Evolutionary conservation across 345 rosid genomes (phyloP).

Genomic region (Boechera retrofracta): DNA sequence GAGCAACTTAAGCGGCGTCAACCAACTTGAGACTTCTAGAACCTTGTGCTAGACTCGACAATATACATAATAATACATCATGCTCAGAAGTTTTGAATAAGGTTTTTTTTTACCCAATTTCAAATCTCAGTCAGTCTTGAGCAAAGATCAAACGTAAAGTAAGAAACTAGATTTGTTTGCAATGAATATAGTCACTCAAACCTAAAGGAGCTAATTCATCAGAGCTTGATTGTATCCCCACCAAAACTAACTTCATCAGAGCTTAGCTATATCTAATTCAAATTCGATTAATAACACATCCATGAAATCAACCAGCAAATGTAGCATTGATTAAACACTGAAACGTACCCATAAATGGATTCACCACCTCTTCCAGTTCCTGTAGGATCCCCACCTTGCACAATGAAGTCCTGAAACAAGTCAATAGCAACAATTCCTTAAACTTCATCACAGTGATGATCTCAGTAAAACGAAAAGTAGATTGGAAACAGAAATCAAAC

Average conservation of each 20-base stretch:
- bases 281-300: neutral
- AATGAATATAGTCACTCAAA: conserved; percentile 5
- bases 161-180: conserved; percentile 7
- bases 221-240: neutral
- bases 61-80: neutral
- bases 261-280: neutral
- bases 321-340: neutral
- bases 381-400: conserved; percentile 99
- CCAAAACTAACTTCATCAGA: neutral
- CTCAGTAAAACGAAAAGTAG: neutral
- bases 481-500: conserved; percentile 40
- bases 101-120: neutral
- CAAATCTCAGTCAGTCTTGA: neutral
- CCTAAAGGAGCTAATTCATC: neutral
- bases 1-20: neutral
- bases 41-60: neutral
- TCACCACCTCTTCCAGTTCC: conserved; percentile 97
- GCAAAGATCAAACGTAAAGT: neutral
- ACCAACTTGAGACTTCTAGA: neutral
- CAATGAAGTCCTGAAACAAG: conserved; percentile 79
- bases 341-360: conserved; percentile 83
- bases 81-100: neutral
- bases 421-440: conserved; percentile 9
- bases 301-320: conserved; percentile 4
- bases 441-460: conserved; percentile 31